Evolutionary conservation across 495 filamentous ascomycete genomes (phyloP).

Genomic region (Cairneyella variabilis): DNA sequence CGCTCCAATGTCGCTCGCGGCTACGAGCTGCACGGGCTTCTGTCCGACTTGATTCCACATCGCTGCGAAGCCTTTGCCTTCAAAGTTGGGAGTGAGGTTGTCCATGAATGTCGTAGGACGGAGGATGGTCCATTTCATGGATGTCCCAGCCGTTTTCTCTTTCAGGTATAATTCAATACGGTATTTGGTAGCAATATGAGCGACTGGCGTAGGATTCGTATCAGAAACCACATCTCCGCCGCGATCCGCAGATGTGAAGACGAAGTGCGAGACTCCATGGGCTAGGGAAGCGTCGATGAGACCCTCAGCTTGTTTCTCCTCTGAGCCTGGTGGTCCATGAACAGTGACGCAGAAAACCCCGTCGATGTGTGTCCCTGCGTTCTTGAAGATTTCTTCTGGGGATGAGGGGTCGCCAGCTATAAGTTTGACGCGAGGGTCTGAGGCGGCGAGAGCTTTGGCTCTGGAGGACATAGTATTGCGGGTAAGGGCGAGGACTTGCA

Average conservation of each 20-base stretch:
- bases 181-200: constrained; percentile 66
- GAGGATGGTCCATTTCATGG: constrained; percentile 58
- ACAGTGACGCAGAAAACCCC: constrained; percentile 43
- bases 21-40: constrained; percentile 52
- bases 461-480: constrained; percentile 52
- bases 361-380: constrained; percentile 39
- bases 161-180: constrained; percentile 60
- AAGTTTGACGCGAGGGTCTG: constrained; percentile 27
- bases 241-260: constrained; percentile 68
- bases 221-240: constrained; percentile 53
- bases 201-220: constrained; percentile 55
- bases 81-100: constrained; percentile 53
- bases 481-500: constrained; percentile 69
- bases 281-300: constrained; percentile 59
- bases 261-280: constrained; percentile 57
- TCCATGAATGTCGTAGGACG: constrained; percentile 69
- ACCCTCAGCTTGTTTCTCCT: constrained; percentile 58
- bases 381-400: constrained; percentile 36
- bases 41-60: constrained; percentile 41
- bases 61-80: constrained; percentile 57
- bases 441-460: constrained; percentile 47
- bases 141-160: constrained; percentile 23
- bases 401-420: constrained; percentile 20
- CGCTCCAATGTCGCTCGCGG: constrained; percentile 57
- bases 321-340: constrained; percentile 32